Evolutionary conservation across 441 rosid genomes (phyloP), one percentile per base, ranked within the genome.

Genomic region (Mallotus repandus): DNA sequence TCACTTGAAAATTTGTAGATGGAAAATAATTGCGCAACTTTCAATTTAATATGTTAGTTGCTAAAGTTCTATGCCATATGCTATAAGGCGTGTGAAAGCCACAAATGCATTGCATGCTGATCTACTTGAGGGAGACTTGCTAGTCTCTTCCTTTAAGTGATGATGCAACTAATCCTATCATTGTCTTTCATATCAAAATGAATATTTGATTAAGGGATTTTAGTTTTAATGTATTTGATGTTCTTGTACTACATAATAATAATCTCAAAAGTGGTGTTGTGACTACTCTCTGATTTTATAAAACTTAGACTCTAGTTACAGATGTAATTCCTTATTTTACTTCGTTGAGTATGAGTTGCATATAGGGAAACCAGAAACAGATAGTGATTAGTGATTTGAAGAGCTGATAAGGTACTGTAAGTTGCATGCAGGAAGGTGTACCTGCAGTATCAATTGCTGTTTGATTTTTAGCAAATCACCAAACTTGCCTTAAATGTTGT

Each of bases 51-150:
- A 8, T 25, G 14, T 49, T 66, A 13, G 19, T 50, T 50, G 14
- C 72, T 21, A 46, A 22, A 58, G 16, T 43, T 22, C 63, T 22
- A 22, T 70, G 70, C 63, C 19, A 55, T 41, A n/a, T 38, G n/a
- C 38, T 9, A 29, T n/a, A 35, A 15, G 53, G 41, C n/a, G 4
- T 29, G 46, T 59, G 74, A 46, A 25, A 49, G 9, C 32, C 52
- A 55, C 53, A 0, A 25, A 29, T 50, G 48, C 48, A 45, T 45
- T 35, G 41, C 41, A 3, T 35, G 41, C 41, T 35, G 41, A 5
- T 35, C 41, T 35, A 35, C 5, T 1, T 35, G 41, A 4, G 41
- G 41, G 41, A 35, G 41, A 35, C 41, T 35, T 3, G 41, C 4
- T 35, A 3, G 3, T 35, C 41, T 35, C 41, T 35, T 35, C 41